Evolutionary conservation across 2,329 filamentous ascomycete genomes (phyloP), one percentile per base, ranked within the genome.

Genomic region (Allantophomopsis cytisporea): DNA sequence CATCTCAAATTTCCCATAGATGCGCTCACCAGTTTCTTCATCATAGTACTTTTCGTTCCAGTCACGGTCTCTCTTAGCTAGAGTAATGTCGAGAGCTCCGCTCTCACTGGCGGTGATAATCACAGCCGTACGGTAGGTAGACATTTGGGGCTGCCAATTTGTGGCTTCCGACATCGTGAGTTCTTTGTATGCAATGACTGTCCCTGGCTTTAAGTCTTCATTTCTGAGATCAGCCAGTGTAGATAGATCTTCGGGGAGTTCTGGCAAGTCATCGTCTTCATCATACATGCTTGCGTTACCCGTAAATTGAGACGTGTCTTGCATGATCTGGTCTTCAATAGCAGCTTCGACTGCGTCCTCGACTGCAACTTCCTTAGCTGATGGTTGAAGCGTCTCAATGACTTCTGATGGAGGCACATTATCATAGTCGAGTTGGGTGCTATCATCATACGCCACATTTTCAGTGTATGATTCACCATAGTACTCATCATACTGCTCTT

Each of bases 1-100:
- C 48, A 77, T 76, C 50, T 93, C 85, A 47, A 93, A 91, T 42
- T 78, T 83, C 45, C 71, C 76, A 49, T 89, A 94, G 8, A 85
- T 59, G 8, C 85, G 71, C 44, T 81, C 66, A 0, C 85, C 86
- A 0, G 81, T 79, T 31, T 70, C 60, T 10, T 76, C 68, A 48
- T 89, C 77, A 46, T 76, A 77, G 14, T 60, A 56, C 50, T 72
- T 79, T 45, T 76, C 55, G 39, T 72, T 68, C 5, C 68, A 58
- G 11, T 69, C 59, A 36, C 80, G 64, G 52, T 93, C 83, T 20
- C 83, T 72, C 44, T 69, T 69, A 2, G 86, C 84, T 2, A 94
- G 67, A 10, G 69, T 64, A 4, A 93, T 60, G 16, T 68, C 63
- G 13, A 94, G 54, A 0, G 54, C 61, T 4, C 61, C 66, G 37